A percentile compares a stretch with the other conserved stretches of the same genome.
These are phyloP conservation scores for Fomitopsis pinicola DNA, from an alignment of 1,284 basidiomycete species.

Conservation along the genomic window DNA sequence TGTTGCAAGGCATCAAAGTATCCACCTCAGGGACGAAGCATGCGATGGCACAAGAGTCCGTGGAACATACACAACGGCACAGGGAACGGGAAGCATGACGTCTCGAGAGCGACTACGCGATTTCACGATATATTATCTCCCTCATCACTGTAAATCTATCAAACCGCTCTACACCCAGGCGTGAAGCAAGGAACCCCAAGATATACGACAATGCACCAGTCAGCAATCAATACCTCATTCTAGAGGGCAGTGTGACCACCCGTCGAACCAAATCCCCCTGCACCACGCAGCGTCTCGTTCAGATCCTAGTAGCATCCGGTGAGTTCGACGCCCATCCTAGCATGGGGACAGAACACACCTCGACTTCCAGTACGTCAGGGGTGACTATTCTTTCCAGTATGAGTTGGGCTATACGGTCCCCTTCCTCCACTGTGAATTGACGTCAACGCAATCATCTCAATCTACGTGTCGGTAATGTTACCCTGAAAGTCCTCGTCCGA, in stretches of 20 bases:
- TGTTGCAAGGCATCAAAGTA: no score
- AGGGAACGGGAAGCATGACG: no score
- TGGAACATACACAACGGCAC: no score
- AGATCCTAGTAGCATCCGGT: slow-evolving; percentile 51
- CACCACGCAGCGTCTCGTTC: slow-evolving; percentile 80
- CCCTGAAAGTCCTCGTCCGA: slow-evolving; percentile 87
- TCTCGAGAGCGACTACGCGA: no score
- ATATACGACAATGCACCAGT: no score
- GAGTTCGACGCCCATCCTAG: background rate
- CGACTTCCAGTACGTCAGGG: slow-evolving; percentile 82
- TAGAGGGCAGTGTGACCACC: slow-evolving; percentile 66
- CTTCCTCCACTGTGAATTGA: slow-evolving; percentile 66
- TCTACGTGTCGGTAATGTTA: slow-evolving; percentile 29
- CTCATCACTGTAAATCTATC: no score
- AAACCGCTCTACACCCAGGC: no score
- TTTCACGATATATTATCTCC: no score
- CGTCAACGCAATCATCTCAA: background rate
- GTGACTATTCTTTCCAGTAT: slow-evolving; percentile 90
- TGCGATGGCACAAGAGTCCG: no score
- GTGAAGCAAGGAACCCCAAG: no score
- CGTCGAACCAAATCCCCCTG: slow-evolving; percentile 93
- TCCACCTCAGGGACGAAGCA: no score
- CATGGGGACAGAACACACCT: slow-evolving; percentile 45
- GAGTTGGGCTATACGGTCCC: slow-evolving; percentile 93
- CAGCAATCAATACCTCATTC: background rate